These are phyloP conservation scores for Linum usitatissimum DNA, from an alignment of 345 rosid genomes.

Conservation along the genomic window DNA sequence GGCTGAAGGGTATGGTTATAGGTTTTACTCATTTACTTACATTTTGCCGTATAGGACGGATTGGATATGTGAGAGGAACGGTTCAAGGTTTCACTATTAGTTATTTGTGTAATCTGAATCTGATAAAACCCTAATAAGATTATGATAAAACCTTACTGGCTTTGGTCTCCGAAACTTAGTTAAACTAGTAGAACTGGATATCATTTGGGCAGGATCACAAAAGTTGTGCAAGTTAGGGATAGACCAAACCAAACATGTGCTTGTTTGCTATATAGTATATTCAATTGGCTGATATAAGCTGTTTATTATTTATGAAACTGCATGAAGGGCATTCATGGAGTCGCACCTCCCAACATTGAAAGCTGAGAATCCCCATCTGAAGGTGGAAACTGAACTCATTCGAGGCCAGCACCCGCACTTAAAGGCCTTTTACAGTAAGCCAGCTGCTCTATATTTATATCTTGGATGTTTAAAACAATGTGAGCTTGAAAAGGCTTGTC, in stretches of 20 bases:
- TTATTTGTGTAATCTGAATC: not conserved
- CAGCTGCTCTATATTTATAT: not conserved
- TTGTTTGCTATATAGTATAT: too few relatives aligned
- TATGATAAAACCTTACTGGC: too few relatives aligned
- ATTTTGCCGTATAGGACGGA: too few relatives aligned
- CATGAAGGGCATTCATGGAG: conserved; percentile 70
- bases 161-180: too few relatives aligned
- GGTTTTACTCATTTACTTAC: not conserved
- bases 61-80: not conserved
- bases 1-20: not conserved
- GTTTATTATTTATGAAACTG: not conserved
- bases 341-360: conserved; percentile 51
- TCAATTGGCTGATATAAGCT: not conserved
- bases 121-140: too few relatives aligned
- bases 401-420: conserved; percentile 79
- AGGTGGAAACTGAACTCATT: conserved; percentile 56
- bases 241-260: too few relatives aligned
- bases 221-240: too few relatives aligned
- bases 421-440: conserved; percentile 73
- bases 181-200: too few relatives aligned
- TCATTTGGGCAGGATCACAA: too few relatives aligned
- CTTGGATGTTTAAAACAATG: too few relatives aligned
- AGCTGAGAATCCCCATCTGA: conserved; percentile 66
- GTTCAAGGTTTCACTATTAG: too few relatives aligned
- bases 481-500: not conserved